These are phyloP conservation scores for Diaporthe aspalathi DNA, from an alignment of 2,329 filamentous ascomycete species.

Conservation along the genomic window DNA sequence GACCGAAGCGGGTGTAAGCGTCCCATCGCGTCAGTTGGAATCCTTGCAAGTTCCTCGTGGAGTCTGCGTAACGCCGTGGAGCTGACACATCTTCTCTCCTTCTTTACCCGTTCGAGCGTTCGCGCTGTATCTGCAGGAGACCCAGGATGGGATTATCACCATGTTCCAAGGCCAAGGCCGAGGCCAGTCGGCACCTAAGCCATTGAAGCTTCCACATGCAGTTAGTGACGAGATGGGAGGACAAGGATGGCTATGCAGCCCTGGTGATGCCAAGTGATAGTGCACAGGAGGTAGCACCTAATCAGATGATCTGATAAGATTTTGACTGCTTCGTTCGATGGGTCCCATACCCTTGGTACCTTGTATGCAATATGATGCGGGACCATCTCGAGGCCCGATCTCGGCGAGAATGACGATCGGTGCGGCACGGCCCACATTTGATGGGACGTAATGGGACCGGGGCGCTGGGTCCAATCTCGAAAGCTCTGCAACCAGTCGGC, in stretches of 20 bases:
- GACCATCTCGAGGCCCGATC: slow-evolving; percentile 17
- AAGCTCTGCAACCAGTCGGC: background rate
- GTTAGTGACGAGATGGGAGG: slow-evolving; percentile 23
- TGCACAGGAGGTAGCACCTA: slow-evolving; percentile 46
- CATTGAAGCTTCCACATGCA: slow-evolving; percentile 28
- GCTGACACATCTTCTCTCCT: background rate
- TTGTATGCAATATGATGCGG: background rate
- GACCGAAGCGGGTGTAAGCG: background rate
- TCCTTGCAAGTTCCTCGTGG: background rate
- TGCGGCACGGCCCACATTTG: slow-evolving; percentile 3
- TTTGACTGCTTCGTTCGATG: slow-evolving; percentile 6
- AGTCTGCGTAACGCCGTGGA: background rate
- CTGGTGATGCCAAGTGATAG: background rate
- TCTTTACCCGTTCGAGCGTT: background rate
- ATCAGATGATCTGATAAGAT: slow-evolving; percentile 62
- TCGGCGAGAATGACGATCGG: background rate
- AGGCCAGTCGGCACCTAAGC: slow-evolving; percentile 1
- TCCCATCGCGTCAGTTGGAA: background rate
- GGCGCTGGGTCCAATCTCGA: slow-evolving; percentile 11
- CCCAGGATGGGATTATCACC: background rate
- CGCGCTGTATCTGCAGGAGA: background rate
- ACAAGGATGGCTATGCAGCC: slow-evolving; percentile 13
- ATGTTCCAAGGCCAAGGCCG: slow-evolving; percentile 3
- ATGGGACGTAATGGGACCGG: slow-evolving; percentile 9
- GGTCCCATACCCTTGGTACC: background rate